Evolutionary conservation across 352 stramenopile species (phyloP).

Genomic region (Phytophthora macrochlamydospora): DNA sequence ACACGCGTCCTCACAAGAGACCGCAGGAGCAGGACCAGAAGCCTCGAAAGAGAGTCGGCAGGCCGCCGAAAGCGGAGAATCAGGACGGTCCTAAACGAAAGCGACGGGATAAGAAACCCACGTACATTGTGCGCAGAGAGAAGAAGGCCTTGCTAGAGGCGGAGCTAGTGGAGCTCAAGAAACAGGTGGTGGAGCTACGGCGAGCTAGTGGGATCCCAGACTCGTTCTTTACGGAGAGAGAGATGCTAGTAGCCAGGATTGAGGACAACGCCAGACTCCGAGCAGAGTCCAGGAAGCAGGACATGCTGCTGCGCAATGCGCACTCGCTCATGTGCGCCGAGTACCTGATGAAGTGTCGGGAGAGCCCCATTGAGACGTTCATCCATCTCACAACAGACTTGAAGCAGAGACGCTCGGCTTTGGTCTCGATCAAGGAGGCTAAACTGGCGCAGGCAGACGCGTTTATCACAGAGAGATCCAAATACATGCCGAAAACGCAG

Average conservation of each 20-base stretch:
- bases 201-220: constrained; percentile 38
- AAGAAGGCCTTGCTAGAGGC: constrained; percentile 51
- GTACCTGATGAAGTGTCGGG: constrained; percentile 37
- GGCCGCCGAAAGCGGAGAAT: constrained; percentile 8
- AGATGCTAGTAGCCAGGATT: constrained; percentile 22
- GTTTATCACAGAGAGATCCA: constrained; percentile 39
- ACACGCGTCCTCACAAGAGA: background rate
- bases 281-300: constrained; percentile 45
- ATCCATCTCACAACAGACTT: constrained; percentile 43
- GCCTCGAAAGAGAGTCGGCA: constrained; percentile 4
- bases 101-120: constrained; percentile 39
- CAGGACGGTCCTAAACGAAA: constrained; percentile 19
- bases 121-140: constrained; percentile 48
- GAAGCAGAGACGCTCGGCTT: constrained; percentile 30
- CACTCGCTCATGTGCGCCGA: constrained; percentile 42
- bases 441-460: constrained; percentile 37
- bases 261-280: constrained; percentile 43
- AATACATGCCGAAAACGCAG: constrained; percentile 25
- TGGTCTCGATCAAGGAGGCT: constrained; percentile 33
- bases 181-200: constrained; percentile 34
- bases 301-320: constrained; percentile 45
- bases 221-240: constrained; percentile 33
- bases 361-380: constrained; percentile 47
- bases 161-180: constrained; percentile 36
- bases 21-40: background rate